Evolutionary conservation across 768 basidiomycete species (phyloP).

Genomic region (Leccinellum luteum): DNA sequence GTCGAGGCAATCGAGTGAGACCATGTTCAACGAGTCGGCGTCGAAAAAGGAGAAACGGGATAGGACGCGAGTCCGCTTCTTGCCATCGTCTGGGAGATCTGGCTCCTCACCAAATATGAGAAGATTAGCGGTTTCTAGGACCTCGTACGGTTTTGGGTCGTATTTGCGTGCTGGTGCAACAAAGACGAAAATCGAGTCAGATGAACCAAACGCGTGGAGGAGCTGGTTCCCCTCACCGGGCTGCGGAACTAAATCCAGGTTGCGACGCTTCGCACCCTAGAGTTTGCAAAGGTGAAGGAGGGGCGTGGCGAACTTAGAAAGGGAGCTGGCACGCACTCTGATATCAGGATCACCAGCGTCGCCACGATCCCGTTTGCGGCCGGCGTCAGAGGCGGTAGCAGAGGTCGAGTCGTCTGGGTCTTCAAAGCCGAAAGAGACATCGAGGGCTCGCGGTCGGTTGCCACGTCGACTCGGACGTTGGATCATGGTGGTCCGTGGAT

Average conservation of each 20-base stretch:
- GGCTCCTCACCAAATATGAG: slow-evolving; percentile 42
- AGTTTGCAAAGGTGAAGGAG: neutral
- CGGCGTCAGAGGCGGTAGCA: slow-evolving; percentile 21
- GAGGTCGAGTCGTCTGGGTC: slow-evolving; percentile 23
- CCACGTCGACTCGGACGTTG: slow-evolving; percentile 22
- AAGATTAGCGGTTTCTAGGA: slow-evolving; percentile 35
- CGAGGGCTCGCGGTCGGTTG: slow-evolving; percentile 51
- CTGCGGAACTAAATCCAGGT: slow-evolving; percentile 18
- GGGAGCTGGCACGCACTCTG: slow-evolving; percentile 14
- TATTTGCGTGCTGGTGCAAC: slow-evolving; percentile 39
- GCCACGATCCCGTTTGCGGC: slow-evolving; percentile 28
- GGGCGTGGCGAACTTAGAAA: neutral
- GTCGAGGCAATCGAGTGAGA: slow-evolving; percentile 27
- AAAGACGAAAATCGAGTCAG: neutral
- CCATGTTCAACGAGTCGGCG: slow-evolving; percentile 41
- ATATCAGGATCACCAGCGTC: slow-evolving; percentile 4
- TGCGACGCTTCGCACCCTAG: slow-evolving; percentile 29
- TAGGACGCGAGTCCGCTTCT: slow-evolving; percentile 58
- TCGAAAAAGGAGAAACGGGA: slow-evolving; percentile 63
- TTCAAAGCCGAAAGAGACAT: slow-evolving; percentile 52
- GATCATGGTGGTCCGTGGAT: neutral
- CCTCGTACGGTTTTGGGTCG: slow-evolving; percentile 28
- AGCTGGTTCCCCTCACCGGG: slow-evolving; percentile 12
- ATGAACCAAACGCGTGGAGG: neutral
- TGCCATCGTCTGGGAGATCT: slow-evolving; percentile 33